Evolutionary conservation across 139 green algal species (phyloP).

Genomic region (Cymbomonas tetramitiformis): DNA sequence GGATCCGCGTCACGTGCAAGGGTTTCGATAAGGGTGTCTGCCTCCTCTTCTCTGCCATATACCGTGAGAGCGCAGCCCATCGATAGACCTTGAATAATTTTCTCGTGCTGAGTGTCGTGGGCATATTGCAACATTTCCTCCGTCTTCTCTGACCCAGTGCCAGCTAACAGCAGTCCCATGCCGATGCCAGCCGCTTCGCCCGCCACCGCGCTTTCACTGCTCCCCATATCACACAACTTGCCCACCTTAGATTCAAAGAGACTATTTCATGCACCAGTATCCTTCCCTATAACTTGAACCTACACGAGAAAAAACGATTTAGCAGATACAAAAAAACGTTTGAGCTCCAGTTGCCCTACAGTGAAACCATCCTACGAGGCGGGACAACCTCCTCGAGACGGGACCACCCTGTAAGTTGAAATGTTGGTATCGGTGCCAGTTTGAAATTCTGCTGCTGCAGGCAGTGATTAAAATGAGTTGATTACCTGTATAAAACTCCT

Average conservation of each 20-base stretch:
- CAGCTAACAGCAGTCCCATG: conserved; percentile 77
- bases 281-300: too few species aligned
- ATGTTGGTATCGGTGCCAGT: conserved; percentile 6
- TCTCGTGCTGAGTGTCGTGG: conserved; percentile 90
- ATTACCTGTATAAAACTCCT: conserved; percentile 59
- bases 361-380: too few species aligned
- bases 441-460: not conserved
- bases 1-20: conserved; percentile 58
- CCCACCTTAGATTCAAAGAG: not conserved
- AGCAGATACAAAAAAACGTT: too few species aligned
- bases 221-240: conserved; percentile 20
- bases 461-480: not conserved
- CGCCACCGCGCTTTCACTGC: conserved; percentile 65
- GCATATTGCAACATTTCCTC: conserved; percentile 86
- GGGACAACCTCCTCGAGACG: not conserved
- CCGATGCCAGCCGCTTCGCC: conserved; percentile 69
- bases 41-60: conserved; percentile 82
- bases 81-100: conserved; percentile 72
- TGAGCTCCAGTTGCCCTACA: too few species aligned
- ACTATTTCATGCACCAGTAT: not conserved
- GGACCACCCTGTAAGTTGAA: too few species aligned
- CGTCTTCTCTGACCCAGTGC: conserved; percentile 43
- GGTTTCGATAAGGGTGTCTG: conserved; percentile 80
- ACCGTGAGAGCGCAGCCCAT: conserved; percentile 76
- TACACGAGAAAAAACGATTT: too few species aligned